Base-by-base conservation (phyloP, 176 grass and related monocot species). In the Ensete ventricosum region DNA sequence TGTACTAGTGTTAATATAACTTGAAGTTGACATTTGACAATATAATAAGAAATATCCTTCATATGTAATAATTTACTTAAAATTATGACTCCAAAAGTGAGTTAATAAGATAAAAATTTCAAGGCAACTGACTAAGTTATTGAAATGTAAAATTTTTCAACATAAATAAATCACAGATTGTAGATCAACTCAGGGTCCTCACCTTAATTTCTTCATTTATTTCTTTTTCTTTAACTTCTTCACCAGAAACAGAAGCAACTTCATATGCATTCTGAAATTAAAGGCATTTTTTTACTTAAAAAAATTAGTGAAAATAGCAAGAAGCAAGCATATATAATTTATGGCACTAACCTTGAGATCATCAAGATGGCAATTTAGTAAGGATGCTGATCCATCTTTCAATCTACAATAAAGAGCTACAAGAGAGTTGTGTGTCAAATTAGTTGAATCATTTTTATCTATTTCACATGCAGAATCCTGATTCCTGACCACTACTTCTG, bases 181-280 rank as follows among this genome's bases (percentile, higher is more conserved):
- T 29, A 7, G 19, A 16, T 55, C 12, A 74, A 27, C n/a, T 55
- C 4, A 43, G 6, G 34, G 4, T 4, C 0, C 34, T 43, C 16
- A 74, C 72, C 72, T 55, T 25, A 11, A 74, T 55, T 54, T 74
- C 72, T 22, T 74, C 21, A 74, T 74, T 19, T 74, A 74, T 74
- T 55, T 74, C 72, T 3, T 9, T 51, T 29, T 23, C 72, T 74
- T 74, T 29, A 29, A 55, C 72, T 74, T 25, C 20, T 22, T 74
- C 52, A 34, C 20, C 72, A 74, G 72, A 74, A 74, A 55, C 23
- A 27, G 53, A 74, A 17, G 72, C 25, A 74, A 57, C 72, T 16
- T 34, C 72, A 57, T 74, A 27, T 9, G 52, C 8, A 26, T 34
- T 27, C 72, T 74, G 72, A 57, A 74, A 74, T 50, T 20, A 70